Percentiles rank a stretch among this genome's conserved stretches.
Evolutionary conservation across 805 yeast genomes (phyloP).

Genomic region (Teunomyces stri): DNA sequence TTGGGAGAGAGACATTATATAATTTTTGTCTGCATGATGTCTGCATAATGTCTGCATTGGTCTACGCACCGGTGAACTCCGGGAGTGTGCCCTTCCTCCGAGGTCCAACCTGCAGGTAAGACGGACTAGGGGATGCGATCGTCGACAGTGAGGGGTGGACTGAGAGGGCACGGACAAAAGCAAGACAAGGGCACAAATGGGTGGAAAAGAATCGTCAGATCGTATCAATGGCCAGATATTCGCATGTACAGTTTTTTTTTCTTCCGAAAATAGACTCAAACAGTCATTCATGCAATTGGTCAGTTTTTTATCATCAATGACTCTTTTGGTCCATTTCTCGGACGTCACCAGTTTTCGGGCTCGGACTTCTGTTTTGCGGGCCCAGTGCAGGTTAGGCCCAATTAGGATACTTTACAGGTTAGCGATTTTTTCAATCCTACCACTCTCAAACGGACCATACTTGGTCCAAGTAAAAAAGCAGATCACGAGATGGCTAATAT

Average conservation of each 20-base stretch:
- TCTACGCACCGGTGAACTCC: neutral
- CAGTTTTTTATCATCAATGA: neutral
- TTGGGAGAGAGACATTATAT: too few species aligned
- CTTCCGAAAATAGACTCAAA: too few species aligned
- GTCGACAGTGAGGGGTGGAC: too few species aligned
- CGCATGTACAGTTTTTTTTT: too few species aligned
- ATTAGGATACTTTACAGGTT: conserved; percentile 4
- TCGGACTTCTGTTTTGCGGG: conserved; percentile 14
- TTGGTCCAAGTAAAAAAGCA: neutral
- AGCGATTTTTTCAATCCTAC: neutral
- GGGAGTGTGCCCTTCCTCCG: neutral
- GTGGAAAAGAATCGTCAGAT: too few species aligned
- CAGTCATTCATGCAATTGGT: too few species aligned
- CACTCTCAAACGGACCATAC: neutral
- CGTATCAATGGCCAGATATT: neutral
- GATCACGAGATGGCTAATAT: neutral
- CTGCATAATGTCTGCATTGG: too few species aligned
- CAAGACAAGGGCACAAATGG: too few species aligned
- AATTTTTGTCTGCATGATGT: too few species aligned
- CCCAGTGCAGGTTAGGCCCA: neutral
- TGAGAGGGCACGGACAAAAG: too few species aligned
- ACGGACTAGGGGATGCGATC: neutral
- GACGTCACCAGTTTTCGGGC: conserved; percentile 9
- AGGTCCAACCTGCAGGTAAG: neutral
- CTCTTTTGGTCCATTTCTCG: neutral